These are phyloP conservation scores for Exophiala aquamarina DNA, from an alignment of 2,329 filamentous ascomycete species.

Conservation along the genomic window DNA sequence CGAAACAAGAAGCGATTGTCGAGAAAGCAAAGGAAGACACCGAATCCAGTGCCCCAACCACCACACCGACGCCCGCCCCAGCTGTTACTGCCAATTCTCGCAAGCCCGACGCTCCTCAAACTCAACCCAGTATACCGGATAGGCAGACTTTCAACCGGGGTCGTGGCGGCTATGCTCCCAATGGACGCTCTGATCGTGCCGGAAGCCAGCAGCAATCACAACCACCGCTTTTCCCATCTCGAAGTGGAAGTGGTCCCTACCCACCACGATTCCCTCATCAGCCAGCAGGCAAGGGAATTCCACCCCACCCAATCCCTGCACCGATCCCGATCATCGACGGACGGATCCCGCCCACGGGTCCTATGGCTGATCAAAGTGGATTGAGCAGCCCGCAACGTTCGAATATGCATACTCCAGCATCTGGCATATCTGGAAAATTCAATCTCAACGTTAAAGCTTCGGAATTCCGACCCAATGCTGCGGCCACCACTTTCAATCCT, in stretches of 20 bases:
- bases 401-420: slow-evolving; percentile 53
- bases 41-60: slow-evolving; percentile 42
- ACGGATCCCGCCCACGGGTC: slow-evolving; percentile 72
- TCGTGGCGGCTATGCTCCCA: slow-evolving; percentile 41
- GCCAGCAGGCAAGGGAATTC: slow-evolving; percentile 26
- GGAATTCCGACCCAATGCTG: slow-evolving; percentile 84
- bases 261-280: slow-evolving; percentile 18
- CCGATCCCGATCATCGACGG: slow-evolving; percentile 63
- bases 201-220: slow-evolving; percentile 39
- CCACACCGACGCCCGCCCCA: slow-evolving; percentile 32
- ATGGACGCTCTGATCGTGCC: slow-evolving; percentile 16
- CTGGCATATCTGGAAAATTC: slow-evolving; percentile 54
- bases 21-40: slow-evolving; percentile 79
- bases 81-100: slow-evolving; percentile 55
- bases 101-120: slow-evolving; percentile 41
- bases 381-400: slow-evolving; percentile 44
- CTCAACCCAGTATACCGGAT: slow-evolving; percentile 42
- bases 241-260: slow-evolving; percentile 14
- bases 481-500: slow-evolving; percentile 79
- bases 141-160: slow-evolving; percentile 49
- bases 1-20: slow-evolving; percentile 89
- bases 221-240: slow-evolving; percentile 10
- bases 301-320: slow-evolving; percentile 42
- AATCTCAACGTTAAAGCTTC: slow-evolving; percentile 55
- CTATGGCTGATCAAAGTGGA: slow-evolving; percentile 55